Conservation (phyloP, 2,329 filamentous ascomycete species). For the Madurella fahalii region DNA sequence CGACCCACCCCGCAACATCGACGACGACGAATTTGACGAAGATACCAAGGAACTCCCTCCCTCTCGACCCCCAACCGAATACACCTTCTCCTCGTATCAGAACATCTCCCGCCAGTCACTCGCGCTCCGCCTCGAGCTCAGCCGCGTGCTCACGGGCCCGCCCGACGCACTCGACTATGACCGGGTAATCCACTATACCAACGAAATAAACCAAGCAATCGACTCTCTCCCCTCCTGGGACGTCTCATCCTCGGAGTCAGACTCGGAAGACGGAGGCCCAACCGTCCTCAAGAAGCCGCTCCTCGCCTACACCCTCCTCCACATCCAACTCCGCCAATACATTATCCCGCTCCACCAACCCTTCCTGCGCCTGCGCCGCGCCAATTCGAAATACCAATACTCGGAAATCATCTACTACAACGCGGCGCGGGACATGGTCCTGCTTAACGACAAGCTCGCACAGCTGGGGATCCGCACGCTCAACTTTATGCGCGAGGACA, state of each 20-base stretch:
- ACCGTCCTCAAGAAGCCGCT: slow-evolving; percentile 49
- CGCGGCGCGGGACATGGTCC: slow-evolving; percentile 56
- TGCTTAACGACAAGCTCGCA: slow-evolving; percentile 58
- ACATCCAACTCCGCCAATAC: slow-evolving; percentile 58
- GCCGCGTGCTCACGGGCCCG: slow-evolving; percentile 51
- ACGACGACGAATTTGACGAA: slow-evolving; percentile 56
- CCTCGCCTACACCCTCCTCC: slow-evolving; percentile 56
- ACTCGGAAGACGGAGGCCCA: slow-evolving; percentile 29
- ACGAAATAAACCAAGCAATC: slow-evolving; percentile 58
- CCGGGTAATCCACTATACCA: slow-evolving; percentile 57
- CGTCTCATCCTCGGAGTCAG: slow-evolving; percentile 23
- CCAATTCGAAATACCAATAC: slow-evolving; percentile 58
- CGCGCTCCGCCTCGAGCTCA: slow-evolving; percentile 53
- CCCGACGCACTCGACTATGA: slow-evolving; percentile 56
- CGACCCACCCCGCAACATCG: slow-evolving; percentile 53
- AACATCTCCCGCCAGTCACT: slow-evolving; percentile 54
- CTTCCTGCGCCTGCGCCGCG: slow-evolving; percentile 55
- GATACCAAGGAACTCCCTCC: slow-evolving; percentile 47
- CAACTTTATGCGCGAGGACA: slow-evolving; percentile 58
- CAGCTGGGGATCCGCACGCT: slow-evolving; percentile 56
- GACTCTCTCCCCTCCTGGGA: slow-evolving; percentile 58
- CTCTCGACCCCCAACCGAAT: slow-evolving; percentile 49
- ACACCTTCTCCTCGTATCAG: slow-evolving; percentile 58
- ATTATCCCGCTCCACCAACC: slow-evolving; percentile 59
- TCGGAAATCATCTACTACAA: slow-evolving; percentile 62